A percentile compares a stretch with the other conserved stretches of the same genome.
phyloP scores from a whole-genome alignment of 768 basidiomycete genomes.

The Suillus spraguei region DNA sequence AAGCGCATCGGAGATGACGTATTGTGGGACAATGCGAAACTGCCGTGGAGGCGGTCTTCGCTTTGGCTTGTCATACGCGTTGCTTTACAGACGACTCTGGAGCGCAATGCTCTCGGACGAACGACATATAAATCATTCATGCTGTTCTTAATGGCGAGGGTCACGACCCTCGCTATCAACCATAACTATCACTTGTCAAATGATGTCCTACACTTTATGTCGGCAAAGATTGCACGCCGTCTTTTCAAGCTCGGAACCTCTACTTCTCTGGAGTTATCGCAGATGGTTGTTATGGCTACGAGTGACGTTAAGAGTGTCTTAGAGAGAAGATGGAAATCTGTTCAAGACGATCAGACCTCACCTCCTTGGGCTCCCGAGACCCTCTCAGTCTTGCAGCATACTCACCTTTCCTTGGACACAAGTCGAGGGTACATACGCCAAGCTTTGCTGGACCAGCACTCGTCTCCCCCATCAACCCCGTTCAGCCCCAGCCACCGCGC shows the following conservation, averaged over 20 bases:
- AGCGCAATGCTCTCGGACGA: constrained; percentile 15
- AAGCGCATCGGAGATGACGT: constrained; percentile 55
- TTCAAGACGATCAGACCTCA: constrained; percentile 32
- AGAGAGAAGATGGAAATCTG: constrained; percentile 37
- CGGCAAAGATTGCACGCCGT: constrained; percentile 40
- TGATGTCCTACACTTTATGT: constrained; percentile 41
- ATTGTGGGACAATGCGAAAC: constrained; percentile 38
- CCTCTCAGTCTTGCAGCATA: constrained; percentile 34
- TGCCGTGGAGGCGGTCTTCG: constrained; percentile 53
- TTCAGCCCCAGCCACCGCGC: constrained; percentile 14
- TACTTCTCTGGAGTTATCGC: constrained; percentile 20
- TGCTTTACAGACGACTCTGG: constrained; percentile 41
- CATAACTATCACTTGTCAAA: constrained; percentile 23
- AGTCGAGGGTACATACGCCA: constrained; percentile 32
- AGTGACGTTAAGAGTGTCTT: constrained; percentile 23
- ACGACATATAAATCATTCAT: constrained; percentile 37
- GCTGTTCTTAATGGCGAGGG: constrained; percentile 27
- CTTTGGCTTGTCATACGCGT: constrained; percentile 55
- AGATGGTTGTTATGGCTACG: constrained; percentile 12
- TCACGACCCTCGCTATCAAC: constrained; percentile 17
- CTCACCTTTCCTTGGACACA: constrained; percentile 33
- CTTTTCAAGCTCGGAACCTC: constrained; percentile 38
- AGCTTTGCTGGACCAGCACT: constrained; percentile 13
- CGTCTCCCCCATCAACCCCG: background rate
- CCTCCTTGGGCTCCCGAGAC: constrained; percentile 33